Base-by-base conservation (phyloP, 139 green algal species). In the Chlorokybus atmophyticus region DNA sequence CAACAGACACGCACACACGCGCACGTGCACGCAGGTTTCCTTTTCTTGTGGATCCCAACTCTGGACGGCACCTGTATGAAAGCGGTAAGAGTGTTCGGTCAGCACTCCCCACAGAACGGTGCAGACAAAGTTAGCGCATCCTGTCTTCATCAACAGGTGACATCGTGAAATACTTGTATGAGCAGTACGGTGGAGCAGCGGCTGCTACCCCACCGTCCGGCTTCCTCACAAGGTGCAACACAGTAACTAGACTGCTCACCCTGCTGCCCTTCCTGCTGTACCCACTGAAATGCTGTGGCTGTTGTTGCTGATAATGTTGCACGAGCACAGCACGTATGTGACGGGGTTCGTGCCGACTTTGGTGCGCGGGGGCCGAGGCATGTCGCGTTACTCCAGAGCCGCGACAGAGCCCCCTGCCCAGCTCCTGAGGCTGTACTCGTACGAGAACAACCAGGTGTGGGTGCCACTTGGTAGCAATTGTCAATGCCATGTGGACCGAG, bases 341-440 rank as follows among this genome's bases (percentile, higher is more conserved):
- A 66, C 66, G 28, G 66, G 66, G 17, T 74, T 58, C 59, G 40
- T 74, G 40, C 66, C 66, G 3, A 74, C 59, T 7, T n/a, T 74
- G 17, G 25, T 68, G 31, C 24, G 66, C 1, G 52, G 52, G 24
- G 66, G 66, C 7, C 41, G 66, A 4, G 66, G 64, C 6, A 66
- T 73, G 64, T 53, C 49, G n/a, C 32, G 50, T 10, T 66, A 66
- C 57, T 29, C 23, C 3, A 10, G 32, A 19, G 40, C 55, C 3
- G 3, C 3, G 24, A 6, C 30, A 3, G 25, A 66, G 4, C 17
- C 54, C 3, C 58, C 64, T 10, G 47, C 21, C 19, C 21, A 40
- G 24, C n/a, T 27, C 31, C 35, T 73, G 19, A 44, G 52, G 32
- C 47, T 74, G 1, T 74, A 57, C 35, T 55, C 39, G 3, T 74